Conservation (phyloP, 1,284 basidiomycete species). For the Malassezia furfur region DNA sequence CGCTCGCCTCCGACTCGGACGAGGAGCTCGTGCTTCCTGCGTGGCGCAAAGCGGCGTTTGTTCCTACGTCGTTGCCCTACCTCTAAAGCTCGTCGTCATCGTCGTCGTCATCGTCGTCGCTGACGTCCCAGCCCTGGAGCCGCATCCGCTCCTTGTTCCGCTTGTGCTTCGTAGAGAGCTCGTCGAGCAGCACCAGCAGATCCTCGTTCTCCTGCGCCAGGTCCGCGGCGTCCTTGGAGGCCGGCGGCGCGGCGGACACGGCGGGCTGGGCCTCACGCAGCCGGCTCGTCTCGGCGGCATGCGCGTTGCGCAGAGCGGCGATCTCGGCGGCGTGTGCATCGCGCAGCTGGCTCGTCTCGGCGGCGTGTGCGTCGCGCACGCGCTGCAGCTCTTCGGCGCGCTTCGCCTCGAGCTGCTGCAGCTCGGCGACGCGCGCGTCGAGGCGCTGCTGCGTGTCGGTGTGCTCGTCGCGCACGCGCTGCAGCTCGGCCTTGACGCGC, state of each 20-base stretch:
- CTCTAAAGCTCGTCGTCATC: constrained; percentile 59
- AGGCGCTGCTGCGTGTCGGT: background rate
- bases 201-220: constrained; percentile 88
- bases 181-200: constrained; percentile 81
- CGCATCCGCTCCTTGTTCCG: constrained; percentile 69
- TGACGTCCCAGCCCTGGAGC: constrained; percentile 66
- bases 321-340: background rate
- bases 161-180: constrained; percentile 72
- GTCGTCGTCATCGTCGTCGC: constrained; percentile 62
- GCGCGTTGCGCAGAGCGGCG: background rate
- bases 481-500: background rate
- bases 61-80: constrained; percentile 2
- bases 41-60: background rate
- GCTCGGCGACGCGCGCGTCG: background rate
- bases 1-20: background rate
- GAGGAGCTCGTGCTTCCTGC: constrained; percentile 12
- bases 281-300: background rate
- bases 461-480: background rate
- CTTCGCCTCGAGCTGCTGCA: background rate
- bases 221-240: background rate
- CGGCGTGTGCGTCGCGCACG: background rate
- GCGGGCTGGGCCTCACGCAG: background rate
- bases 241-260: background rate
- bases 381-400: background rate
- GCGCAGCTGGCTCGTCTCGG: background rate